Evolutionary conservation across 2,329 filamentous ascomycete species (phyloP), one percentile per base, ranked within the genome.

Genomic region (Aureobasidium sp.): DNA sequence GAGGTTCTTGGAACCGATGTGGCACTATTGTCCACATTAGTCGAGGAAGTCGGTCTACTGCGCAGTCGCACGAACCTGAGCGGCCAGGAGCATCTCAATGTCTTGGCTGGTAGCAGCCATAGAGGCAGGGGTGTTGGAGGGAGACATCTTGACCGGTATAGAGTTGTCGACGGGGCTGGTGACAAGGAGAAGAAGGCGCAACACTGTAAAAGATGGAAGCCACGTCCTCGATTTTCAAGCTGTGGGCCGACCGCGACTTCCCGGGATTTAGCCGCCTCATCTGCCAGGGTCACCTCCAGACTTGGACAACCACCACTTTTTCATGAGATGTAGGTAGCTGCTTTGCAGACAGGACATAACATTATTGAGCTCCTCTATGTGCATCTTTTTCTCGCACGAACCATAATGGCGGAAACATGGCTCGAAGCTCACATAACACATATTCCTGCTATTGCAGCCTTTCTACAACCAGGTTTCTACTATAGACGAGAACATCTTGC

Each of bases 61-160:
- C 54, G 40, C 39, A 33, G 54, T 58, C 54, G 54, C 54, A 58
- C 54, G 54, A 58, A 58, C 54, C 54, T 63, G 61, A 75, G 95
- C 92, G 76, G 92, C 89, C 74, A 99, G 89, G 77, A 99, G 91
- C 90, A 92, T 94, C 90, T 99, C 94, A 82, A 99, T 95, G 84
- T 99, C 94, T 84, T 95, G 87, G 77, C 87, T 88, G 75, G 94
- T 97, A 76, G 94, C 90, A 85, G 96, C 94, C 88, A 99, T 96
- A 76, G 89, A 84, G 70, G 92, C 83, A 78, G 94, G 94, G 71
- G 97, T 89, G 83, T 97, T 96, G 75, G 86, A 85, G 78, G 93
- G 90, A 77, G 92, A 91, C 93, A 97, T 97, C 78, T 86, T 94
- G 87, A 82, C 71, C 68, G 47, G 47, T 62, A 62, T 62, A 48